Conservation (phyloP, 192 early-diverging fungal genomes). For the Obelidium mucronatum region DNA sequence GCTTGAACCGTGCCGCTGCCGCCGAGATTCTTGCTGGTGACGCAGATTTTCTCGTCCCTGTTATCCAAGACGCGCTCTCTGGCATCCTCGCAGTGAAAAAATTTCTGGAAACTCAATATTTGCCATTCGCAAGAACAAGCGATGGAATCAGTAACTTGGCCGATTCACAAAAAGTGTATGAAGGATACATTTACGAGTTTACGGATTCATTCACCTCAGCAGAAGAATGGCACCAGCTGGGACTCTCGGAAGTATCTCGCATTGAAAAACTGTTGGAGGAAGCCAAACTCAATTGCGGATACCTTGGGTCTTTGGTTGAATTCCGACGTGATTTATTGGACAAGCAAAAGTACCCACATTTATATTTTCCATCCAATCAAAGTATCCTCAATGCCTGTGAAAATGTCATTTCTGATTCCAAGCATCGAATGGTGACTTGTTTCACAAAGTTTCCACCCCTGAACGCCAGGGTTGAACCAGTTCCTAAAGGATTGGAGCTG, state of each 20-base stretch:
- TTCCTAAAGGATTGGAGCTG: conserved; percentile 19
- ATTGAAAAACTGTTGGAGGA: conserved; percentile 36
- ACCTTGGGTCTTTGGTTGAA: conserved; percentile 31
- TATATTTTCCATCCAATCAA: too few relatives aligned
- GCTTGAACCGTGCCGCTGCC: conserved; percentile 8
- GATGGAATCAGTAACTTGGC: conserved; percentile 34
- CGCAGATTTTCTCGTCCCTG: conserved; percentile 21
- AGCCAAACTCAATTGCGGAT: conserved; percentile 26
- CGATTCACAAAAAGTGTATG: conserved; percentile 32
- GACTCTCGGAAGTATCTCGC: conserved; percentile 40
- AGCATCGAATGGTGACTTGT: conserved; percentile 11
- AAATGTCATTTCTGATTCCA: conserved; percentile 27
- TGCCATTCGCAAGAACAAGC: conserved; percentile 30
- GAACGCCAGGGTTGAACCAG: conserved; percentile 14
- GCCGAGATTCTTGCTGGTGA: conserved; percentile 9
- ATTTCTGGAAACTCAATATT: conserved; percentile 40
- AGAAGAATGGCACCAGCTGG: conserved; percentile 42
- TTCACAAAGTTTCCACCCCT: conserved; percentile 24
- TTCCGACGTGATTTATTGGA: conserved; percentile 37
- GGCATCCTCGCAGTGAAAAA: neutral
- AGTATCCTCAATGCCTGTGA: conserved; percentile 18
- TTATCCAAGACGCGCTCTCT: conserved; percentile 20
- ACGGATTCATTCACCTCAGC: conserved; percentile 21
- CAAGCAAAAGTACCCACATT: conserved; percentile 26
- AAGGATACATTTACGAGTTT: conserved; percentile 27